phyloP scores from a whole-genome alignment of 495 filamentous ascomycete genomes.

The Echria macrotheca region DNA sequence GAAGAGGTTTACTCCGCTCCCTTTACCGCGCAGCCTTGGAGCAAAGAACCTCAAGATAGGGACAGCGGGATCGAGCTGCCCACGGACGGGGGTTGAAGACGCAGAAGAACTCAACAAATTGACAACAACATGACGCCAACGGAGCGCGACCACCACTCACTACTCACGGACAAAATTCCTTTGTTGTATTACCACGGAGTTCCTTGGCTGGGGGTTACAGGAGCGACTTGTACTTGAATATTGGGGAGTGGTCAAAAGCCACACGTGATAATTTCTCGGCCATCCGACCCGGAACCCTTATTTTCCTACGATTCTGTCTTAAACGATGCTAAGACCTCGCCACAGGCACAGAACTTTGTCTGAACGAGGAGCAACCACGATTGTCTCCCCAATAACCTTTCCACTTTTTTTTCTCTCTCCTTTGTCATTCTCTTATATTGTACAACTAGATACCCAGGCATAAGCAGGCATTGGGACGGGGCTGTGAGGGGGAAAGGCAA shows the following conservation, averaged over 20 bases:
- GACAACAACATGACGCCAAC: slow-evolving; percentile 3
- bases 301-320: slow-evolving; percentile 2
- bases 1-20: slow-evolving; percentile 6
- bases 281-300: background rate
- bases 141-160: slow-evolving; percentile 15
- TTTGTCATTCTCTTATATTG: slow-evolving; percentile 20
- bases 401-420: slow-evolving; percentile 20
- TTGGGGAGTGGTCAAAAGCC: background rate
- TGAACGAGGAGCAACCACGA: too few species aligned
- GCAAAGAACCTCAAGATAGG: slow-evolving; percentile 41
- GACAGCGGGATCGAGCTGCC: slow-evolving; percentile 50
- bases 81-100: slow-evolving; percentile 28
- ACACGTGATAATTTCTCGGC: background rate
- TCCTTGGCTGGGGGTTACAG: too few species aligned
- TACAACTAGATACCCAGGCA: slow-evolving; percentile 27
- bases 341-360: too few species aligned
- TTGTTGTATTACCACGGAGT: too few species aligned
- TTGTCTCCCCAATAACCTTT: too few species aligned
- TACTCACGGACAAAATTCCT: too few species aligned
- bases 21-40: slow-evolving; percentile 20
- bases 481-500: background rate
- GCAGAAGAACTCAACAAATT: background rate
- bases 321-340: too few species aligned
- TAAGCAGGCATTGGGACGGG: slow-evolving; percentile 2
- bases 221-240: slow-evolving; percentile 10